Conservation (phyloP, 768 basidiomycete genomes). For the Podaxis sp. region DNA sequence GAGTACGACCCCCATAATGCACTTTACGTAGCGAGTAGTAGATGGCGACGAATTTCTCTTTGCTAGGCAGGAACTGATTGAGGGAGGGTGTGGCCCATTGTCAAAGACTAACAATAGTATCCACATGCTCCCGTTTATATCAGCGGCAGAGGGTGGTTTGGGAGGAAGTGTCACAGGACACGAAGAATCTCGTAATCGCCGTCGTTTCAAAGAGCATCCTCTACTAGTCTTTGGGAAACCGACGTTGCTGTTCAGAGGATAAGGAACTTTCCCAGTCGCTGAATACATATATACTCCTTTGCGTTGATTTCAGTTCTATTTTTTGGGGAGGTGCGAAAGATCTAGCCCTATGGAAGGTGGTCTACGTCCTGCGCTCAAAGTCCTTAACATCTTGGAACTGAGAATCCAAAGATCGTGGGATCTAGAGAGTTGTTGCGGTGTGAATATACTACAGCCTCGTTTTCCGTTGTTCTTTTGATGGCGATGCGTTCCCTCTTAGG, state of each 20-base stretch:
- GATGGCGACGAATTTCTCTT: not conserved
- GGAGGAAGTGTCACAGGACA: slow-evolving; percentile 9
- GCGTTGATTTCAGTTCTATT: not conserved
- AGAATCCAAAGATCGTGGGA: not conserved
- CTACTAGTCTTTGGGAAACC: not conserved
- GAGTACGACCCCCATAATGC: too few species aligned
- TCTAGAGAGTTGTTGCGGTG: slow-evolving; percentile 6
- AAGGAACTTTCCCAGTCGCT: not conserved
- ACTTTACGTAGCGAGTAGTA: too few species aligned
- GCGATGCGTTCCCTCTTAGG: slow-evolving; percentile 1
- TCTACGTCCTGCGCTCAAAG: not conserved
- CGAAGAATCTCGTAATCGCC: slow-evolving; percentile 4
- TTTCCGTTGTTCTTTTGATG: slow-evolving; percentile 2
- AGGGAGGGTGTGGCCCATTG: not conserved
- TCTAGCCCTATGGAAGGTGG: not conserved
- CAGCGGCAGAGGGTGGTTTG: not conserved
- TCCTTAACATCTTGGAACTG: not conserved
- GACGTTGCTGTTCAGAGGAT: not conserved
- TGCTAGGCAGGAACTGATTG: not conserved
- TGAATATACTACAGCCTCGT: not conserved
- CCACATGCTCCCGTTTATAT: not conserved
- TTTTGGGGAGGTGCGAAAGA: not conserved
- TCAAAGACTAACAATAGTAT: not conserved
- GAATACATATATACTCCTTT: not conserved
- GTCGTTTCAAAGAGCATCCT: not conserved